phyloP scores from a whole-genome alignment of 495 filamentous ascomycete genomes.

The Zalerion maritima region DNA sequence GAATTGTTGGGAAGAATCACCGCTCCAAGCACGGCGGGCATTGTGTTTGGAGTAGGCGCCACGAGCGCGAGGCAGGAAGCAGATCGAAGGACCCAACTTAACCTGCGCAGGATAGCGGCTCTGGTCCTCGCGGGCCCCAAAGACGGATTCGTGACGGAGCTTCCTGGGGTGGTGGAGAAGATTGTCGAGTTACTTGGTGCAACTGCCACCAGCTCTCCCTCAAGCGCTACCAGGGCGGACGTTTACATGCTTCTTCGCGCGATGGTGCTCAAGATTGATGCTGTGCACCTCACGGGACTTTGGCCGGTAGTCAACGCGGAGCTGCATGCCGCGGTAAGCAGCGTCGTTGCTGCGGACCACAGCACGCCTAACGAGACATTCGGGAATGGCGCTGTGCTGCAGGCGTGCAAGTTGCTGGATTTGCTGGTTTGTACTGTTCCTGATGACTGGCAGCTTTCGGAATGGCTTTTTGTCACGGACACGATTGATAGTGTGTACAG shows the following conservation, averaged over 20 bases:
- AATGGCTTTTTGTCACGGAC: conserved; percentile 95
- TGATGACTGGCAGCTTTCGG: conserved; percentile 88
- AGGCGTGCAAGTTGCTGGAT: conserved; percentile 87
- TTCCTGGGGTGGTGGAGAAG: conserved; percentile 63
- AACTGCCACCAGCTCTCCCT: conserved; percentile 82
- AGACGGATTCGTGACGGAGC: conserved; percentile 67
- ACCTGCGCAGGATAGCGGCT: conserved; percentile 67
- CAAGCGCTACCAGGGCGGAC: conserved; percentile 74
- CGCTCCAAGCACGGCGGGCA: conserved; percentile 83
- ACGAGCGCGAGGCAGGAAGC: conserved; percentile 88
- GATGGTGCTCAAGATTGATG: conserved; percentile 56
- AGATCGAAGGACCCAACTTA: conserved; percentile 84
- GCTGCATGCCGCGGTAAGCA: conserved; percentile 66
- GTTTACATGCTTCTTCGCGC: conserved; percentile 80
- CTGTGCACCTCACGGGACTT: conserved; percentile 62
- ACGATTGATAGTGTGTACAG: conserved; percentile 93
- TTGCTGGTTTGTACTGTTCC: conserved; percentile 68
- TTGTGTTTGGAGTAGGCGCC: conserved; percentile 94
- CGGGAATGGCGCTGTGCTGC: conserved; percentile 58
- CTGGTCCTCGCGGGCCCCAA: conserved; percentile 56
- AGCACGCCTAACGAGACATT: conserved; percentile 50
- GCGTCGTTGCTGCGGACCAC: conserved; percentile 53
- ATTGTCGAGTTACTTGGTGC: conserved; percentile 73
- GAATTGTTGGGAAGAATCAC: conserved; percentile 68
- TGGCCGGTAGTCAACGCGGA: conserved; percentile 88